phyloP scores from a whole-genome alignment of 805 yeast genomes.

The Ogataea sp. region DNA sequence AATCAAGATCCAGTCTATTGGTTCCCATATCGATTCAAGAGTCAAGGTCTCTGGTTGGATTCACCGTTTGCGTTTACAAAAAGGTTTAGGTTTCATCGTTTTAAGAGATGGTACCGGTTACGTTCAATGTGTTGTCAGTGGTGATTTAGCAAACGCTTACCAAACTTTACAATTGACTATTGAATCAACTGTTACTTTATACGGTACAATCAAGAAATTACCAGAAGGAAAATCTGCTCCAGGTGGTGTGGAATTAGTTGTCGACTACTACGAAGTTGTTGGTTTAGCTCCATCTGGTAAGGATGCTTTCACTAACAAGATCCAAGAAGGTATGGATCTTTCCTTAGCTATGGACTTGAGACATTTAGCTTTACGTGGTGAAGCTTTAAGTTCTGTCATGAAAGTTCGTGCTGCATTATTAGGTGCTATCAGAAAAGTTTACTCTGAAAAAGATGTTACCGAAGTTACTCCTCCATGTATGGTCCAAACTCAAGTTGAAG shows the following conservation, averaged over 20 bases:
- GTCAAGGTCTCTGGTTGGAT: slow-evolving; percentile 89
- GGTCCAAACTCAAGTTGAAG: slow-evolving; percentile 99
- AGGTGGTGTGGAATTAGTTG: slow-evolving; percentile 91
- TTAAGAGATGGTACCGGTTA: slow-evolving; percentile 94
- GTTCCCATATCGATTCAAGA: slow-evolving; percentile 52
- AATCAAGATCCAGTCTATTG: slow-evolving; percentile 54
- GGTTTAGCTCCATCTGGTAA: slow-evolving; percentile 97
- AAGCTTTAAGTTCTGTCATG: slow-evolving; percentile 85
- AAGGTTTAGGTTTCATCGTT: slow-evolving; percentile 84
- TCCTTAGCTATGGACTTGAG: slow-evolving; percentile 88
- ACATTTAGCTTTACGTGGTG: slow-evolving; percentile 95
- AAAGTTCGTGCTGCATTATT: slow-evolving; percentile 84
- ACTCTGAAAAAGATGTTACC: slow-evolving; percentile 59
- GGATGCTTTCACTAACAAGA: slow-evolving; percentile 89
- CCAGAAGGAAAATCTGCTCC: slow-evolving; percentile 98
- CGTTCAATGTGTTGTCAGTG: slow-evolving; percentile 79
- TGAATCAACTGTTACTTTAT: slow-evolving; percentile 75
- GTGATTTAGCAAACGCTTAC: slow-evolving; percentile 88
- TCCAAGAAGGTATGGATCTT: slow-evolving; percentile 92
- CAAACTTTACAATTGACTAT: slow-evolving; percentile 78
- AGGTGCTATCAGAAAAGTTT: slow-evolving; percentile 67
- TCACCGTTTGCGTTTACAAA: slow-evolving; percentile 88
- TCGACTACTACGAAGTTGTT: slow-evolving; percentile 80
- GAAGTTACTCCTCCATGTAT: slow-evolving; percentile 99
- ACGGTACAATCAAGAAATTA: slow-evolving; percentile 72